Conservation (phyloP, 2,329 filamentous ascomycete species). For the Pseudogymnoascus sp. region DNA sequence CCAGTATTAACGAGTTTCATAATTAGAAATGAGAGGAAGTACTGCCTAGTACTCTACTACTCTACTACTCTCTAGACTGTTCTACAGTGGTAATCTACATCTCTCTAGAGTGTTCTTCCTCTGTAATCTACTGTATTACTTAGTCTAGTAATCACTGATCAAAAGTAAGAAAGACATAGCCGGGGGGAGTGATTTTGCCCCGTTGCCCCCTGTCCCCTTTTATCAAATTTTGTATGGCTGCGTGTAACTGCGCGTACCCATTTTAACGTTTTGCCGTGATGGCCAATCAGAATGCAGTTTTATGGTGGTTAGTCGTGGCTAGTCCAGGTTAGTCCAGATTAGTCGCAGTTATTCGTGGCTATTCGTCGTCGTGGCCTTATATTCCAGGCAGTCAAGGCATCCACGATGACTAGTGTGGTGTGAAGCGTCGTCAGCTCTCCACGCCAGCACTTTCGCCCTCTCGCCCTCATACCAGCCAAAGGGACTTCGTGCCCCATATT, state of each 20-base stretch:
- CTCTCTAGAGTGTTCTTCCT: neutral
- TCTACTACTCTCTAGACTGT: neutral
- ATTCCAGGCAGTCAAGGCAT: neutral
- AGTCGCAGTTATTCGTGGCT: neutral
- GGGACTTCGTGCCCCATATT: neutral
- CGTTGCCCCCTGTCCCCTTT: neutral
- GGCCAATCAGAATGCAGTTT: neutral
- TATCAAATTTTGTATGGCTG: neutral
- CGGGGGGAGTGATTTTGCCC: neutral
- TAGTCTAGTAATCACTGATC: neutral
- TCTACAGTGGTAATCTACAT: neutral
- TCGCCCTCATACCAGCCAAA: neutral
- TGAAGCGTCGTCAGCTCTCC: slow-evolving; percentile 11
- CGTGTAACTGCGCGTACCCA: slow-evolving; percentile 3
- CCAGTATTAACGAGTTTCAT: neutral
- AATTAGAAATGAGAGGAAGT: neutral
- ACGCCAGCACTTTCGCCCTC: slow-evolving; percentile 10
- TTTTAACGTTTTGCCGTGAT: neutral
- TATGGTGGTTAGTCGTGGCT: neutral
- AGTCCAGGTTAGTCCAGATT: neutral
- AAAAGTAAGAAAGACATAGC: neutral
- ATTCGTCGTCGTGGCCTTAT: neutral
- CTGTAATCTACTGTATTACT: neutral
- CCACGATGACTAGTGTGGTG: slow-evolving; percentile 2
- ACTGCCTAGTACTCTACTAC: neutral